Evolutionary conservation across 257 asterid genomes (phyloP), one percentile per base, ranked within the genome.

Genomic region (Paulownia fortunei): DNA sequence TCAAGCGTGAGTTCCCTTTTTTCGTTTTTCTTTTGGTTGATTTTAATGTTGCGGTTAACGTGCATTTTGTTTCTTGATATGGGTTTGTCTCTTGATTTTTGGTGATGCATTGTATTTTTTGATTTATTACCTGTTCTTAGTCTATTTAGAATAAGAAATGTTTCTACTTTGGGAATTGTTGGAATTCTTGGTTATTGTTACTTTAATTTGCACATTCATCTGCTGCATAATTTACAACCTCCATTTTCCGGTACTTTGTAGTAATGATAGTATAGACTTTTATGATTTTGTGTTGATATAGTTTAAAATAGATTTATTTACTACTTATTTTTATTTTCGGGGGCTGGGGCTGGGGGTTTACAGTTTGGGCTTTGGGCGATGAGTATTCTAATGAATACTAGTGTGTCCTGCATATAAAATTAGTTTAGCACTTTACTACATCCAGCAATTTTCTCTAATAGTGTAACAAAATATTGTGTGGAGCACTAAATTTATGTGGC

Each of bases 1-100:
- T 73, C 97, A 89, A 86, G 92, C 98, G 99, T 95, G 87, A 95
- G 97, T 81, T 71, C 16, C 37, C 67, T 51, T 26, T 64, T 76
- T 18, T 18, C 7, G 19, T 21, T 13, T 42, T 36, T 24, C 8
- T 63, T 13, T 64, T 13, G 15, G 5, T 70, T 27, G 8, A 6
- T 69, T 49, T 44, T 65, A n/a, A 0, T 42, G 47, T 73, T 36
- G 51, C 44, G 36, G 55, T 61, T 76, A 7, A 26, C 37, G 52
- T 70, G 81, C 79, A 71, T 80, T 85, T 80, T 39, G 13, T 54
- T 76, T 69, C 24, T 34, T 79, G 70, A 42, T 71, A 16, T 54
- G 67, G 36, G n/a, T 27, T 41, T 76, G 16, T 66, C 41, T 34
- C 56, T 46, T 37, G 75, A 82, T 82, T 75, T 21, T 74, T 41